A percentile compares a stretch with the other conserved stretches of the same genome.
These are phyloP conservation scores for Penstemon davidsonii DNA, from an alignment of 257 asterid species.

Conservation along the genomic window DNA sequence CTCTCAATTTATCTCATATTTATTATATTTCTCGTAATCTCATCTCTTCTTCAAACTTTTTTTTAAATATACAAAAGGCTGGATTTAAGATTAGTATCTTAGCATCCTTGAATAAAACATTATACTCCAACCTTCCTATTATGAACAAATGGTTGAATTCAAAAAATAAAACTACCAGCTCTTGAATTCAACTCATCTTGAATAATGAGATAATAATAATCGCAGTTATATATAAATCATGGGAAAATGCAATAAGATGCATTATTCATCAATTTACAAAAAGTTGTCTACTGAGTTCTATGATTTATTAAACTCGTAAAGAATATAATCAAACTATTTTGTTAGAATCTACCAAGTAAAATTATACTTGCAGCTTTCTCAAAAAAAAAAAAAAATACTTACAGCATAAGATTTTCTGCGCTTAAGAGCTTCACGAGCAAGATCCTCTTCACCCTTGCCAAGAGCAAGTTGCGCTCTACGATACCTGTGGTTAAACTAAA, in stretches of 20 bases:
- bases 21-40: too few species aligned
- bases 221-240: slow-evolving; percentile 2
- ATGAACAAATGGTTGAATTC: background rate
- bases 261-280: slow-evolving; percentile 2
- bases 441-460: slow-evolving; percentile 93
- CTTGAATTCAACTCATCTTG: slow-evolving; percentile 7
- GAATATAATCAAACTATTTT: background rate
- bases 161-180: background rate
- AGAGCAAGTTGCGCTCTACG: slow-evolving; percentile 96
- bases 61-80: background rate
- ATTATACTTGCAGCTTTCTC: background rate
- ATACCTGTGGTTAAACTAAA: slow-evolving; percentile 61
- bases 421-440: slow-evolving; percentile 99
- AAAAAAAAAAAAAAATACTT: slow-evolving; percentile 1
- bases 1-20: too few species aligned
- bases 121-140: background rate
- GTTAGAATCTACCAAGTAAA: background rate
- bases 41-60: too few species aligned
- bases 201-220: slow-evolving; percentile 14
- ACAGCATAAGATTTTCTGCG: slow-evolving; percentile 92
- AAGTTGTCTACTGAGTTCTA: slow-evolving; percentile 6
- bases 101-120: background rate
- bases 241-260: slow-evolving; percentile 26
- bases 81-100: background rate
- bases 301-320: background rate